Percentiles rank a stretch among this genome's conserved stretches.
Conservation (phyloP, 176 grass and related monocot genomes). For the Secale cereale region DNA sequence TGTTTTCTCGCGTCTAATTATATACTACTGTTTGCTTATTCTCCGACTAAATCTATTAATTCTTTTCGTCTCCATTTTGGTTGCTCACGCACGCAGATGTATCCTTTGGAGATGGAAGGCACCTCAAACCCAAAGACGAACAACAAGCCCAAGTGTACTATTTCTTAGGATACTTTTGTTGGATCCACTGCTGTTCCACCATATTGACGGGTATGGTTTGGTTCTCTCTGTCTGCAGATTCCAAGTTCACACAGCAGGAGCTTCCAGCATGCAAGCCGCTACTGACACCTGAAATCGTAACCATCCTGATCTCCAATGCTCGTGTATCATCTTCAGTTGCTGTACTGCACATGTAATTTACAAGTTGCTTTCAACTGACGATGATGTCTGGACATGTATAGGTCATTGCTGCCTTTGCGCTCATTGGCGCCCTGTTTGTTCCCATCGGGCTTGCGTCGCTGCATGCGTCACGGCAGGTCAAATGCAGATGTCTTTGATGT, state of each 20-base stretch:
- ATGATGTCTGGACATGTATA: background rate
- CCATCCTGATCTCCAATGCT: background rate
- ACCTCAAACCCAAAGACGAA: slow-evolving; percentile 21
- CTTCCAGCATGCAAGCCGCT: slow-evolving; percentile 95
- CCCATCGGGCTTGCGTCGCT: slow-evolving; percentile 64
- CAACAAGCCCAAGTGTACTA: slow-evolving; percentile 77
- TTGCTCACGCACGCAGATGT: slow-evolving; percentile 30
- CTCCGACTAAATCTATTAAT: background rate
- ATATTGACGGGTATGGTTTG: background rate
- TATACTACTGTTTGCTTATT: background rate
- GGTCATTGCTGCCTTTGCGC: slow-evolving; percentile 64
- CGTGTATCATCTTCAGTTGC: background rate
- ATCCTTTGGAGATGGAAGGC: slow-evolving; percentile 17
- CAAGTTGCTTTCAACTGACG: background rate
- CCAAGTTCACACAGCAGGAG: slow-evolving; percentile 93
- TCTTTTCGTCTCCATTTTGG: background rate
- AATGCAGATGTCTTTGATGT: background rate
- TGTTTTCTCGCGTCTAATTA: background rate
- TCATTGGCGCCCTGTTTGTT: slow-evolving; percentile 65
- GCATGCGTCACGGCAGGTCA: slow-evolving; percentile 61
- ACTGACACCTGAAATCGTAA: slow-evolving; percentile 86
- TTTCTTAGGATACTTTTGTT: background rate
- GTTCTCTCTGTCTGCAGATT: slow-evolving; percentile 36
- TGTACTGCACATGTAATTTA: background rate
- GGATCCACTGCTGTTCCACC: background rate